A percentile compares a stretch with the other conserved stretches of the same genome.
Evolutionary conservation across 202 grass and related monocot species (phyloP).

Genomic region (Schoenoplectus tabernaemontani): DNA sequence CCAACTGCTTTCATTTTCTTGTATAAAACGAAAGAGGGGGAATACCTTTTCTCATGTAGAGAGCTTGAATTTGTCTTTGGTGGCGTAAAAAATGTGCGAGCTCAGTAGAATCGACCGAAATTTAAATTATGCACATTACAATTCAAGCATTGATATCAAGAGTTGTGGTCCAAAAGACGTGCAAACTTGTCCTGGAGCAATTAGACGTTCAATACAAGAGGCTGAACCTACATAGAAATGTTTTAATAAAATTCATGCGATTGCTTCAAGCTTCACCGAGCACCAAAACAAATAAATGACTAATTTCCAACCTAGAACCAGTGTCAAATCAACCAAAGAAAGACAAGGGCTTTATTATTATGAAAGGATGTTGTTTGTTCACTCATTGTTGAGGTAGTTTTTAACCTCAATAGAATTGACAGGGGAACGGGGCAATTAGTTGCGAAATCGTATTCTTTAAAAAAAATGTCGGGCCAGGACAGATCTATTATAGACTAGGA

Average conservation of each 20-base stretch:
- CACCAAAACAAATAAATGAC: not conserved
- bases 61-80: not conserved
- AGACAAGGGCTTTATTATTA: not conserved
- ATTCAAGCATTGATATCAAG: not conserved
- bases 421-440: not conserved
- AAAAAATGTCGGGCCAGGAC: too few relatives aligned
- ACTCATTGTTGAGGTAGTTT: not conserved
- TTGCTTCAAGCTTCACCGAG: not conserved
- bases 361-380: not conserved
- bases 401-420: too few relatives aligned
- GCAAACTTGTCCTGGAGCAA: not conserved
- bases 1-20: not conserved
- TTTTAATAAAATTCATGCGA: not conserved
- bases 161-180: not conserved
- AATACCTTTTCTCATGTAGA: not conserved
- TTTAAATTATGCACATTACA: not conserved
- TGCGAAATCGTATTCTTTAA: not conserved
- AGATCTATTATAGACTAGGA: too few relatives aligned
- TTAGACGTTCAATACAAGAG: not conserved
- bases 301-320: not conserved
- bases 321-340: not conserved
- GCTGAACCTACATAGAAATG: not conserved
- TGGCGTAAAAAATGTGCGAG: not conserved
- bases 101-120: not conserved
- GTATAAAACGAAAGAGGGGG: not conserved